These are phyloP conservation scores for Phytophthora kernoviae DNA, from an alignment of 352 stramenopile genomes.

Conservation along the genomic window DNA sequence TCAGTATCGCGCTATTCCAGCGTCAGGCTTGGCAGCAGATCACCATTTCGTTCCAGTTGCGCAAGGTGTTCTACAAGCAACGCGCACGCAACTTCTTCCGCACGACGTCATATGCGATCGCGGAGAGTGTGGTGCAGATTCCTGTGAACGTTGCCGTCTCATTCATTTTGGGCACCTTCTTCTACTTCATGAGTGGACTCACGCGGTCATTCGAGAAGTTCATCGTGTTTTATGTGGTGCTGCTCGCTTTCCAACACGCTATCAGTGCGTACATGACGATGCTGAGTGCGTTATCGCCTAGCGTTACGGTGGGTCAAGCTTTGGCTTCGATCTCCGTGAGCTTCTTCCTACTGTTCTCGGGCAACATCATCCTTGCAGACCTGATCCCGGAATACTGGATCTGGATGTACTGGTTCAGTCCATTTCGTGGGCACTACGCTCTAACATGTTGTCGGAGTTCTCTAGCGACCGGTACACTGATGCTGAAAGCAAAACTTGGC, in stretches of 20 bases:
- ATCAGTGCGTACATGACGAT: slow-evolving; percentile 71
- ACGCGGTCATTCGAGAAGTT: slow-evolving; percentile 61
- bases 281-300: slow-evolving; percentile 55
- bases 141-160: slow-evolving; percentile 70
- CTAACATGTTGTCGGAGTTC: slow-evolving; percentile 68
- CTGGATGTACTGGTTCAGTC: slow-evolving; percentile 82
- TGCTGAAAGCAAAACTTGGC: slow-evolving; percentile 6
- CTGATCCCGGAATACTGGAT: slow-evolving; percentile 76
- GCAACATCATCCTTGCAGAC: slow-evolving; percentile 71
- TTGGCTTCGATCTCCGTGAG: slow-evolving; percentile 52
- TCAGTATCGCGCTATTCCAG: slow-evolving; percentile 70
- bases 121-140: slow-evolving; percentile 55
- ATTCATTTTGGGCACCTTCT: slow-evolving; percentile 63
- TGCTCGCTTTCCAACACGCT: slow-evolving; percentile 78
- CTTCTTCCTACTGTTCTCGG: slow-evolving; percentile 75
- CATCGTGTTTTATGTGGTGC: slow-evolving; percentile 75
- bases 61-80: slow-evolving; percentile 92
- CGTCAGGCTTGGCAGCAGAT: slow-evolving; percentile 76
- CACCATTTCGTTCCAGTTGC: slow-evolving; percentile 70
- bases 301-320: slow-evolving; percentile 53
- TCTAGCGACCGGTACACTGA: slow-evolving; percentile 33
- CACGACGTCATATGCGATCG: slow-evolving; percentile 81
- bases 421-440: slow-evolving; percentile 55
- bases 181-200: slow-evolving; percentile 92
- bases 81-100: slow-evolving; percentile 89